Conservation (phyloP, 2,329 filamentous ascomycete species). For the Fusarium drepaniforme region DNA sequence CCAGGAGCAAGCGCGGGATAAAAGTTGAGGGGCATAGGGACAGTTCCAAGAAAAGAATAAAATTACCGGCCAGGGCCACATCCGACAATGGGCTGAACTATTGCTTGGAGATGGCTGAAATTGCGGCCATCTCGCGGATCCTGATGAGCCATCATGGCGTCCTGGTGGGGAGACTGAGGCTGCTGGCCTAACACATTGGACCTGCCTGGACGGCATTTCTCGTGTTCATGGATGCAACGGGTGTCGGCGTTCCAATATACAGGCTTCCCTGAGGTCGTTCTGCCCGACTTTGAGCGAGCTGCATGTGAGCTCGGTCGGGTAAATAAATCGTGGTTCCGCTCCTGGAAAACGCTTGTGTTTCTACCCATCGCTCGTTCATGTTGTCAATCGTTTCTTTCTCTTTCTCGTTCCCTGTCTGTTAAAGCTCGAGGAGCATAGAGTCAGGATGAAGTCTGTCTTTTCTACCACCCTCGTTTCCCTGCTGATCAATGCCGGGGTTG, state of each 20-base stretch:
- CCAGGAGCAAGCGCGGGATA: background rate
- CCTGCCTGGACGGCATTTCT: constrained; percentile 25
- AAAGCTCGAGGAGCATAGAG: background rate
- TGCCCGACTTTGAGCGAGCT: constrained; percentile 9
- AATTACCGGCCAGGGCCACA: constrained; percentile 24
- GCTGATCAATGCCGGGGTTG: constrained; percentile 30
- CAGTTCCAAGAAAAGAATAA: constrained; percentile 15
- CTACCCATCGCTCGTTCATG: constrained; percentile 17
- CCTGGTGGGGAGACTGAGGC: constrained; percentile 11
- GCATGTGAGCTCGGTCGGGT: constrained; percentile 31
- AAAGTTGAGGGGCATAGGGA: background rate
- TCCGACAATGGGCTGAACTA: constrained; percentile 3
- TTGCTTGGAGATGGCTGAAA: constrained; percentile 19
- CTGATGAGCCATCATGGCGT: background rate
- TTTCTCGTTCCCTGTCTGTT: background rate
- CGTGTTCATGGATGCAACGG: constrained; percentile 37
- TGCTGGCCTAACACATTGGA: constrained; percentile 16
- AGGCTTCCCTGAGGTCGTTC: constrained; percentile 1
- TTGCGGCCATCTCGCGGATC: constrained; percentile 11
- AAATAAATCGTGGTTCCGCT: constrained; percentile 40
- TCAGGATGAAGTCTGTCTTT: constrained; percentile 35
- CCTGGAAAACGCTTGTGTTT: constrained; percentile 7
- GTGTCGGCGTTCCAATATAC: constrained; percentile 18
- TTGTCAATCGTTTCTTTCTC: constrained; percentile 30
- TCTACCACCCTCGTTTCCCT: constrained; percentile 29